A percentile compares a stretch with the other conserved stretches of the same genome.
Conservation (phyloP, 2,329 filamentous ascomycete genomes). For the Aspergillus sp. region DNA sequence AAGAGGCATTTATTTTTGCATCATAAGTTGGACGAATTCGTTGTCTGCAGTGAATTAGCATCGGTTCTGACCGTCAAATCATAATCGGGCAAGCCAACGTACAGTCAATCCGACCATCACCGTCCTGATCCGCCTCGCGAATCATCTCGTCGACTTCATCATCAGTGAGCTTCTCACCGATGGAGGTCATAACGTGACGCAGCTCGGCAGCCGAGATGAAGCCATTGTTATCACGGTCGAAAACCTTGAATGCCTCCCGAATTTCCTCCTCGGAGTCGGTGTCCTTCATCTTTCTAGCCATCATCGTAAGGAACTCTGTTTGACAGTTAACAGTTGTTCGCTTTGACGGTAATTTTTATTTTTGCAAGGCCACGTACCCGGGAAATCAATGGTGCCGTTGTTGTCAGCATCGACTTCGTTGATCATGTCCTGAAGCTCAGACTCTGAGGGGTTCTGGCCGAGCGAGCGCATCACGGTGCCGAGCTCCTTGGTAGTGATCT, state of each 20-base stretch:
- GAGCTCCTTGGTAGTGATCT: conserved; percentile 89
- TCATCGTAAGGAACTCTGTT: conserved; percentile 86
- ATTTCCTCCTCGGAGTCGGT: conserved; percentile 91
- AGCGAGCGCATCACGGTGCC: conserved; percentile 89
- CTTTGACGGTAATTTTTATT: neutral
- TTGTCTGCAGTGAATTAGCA: conserved; percentile 60
- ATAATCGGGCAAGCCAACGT: conserved; percentile 36
- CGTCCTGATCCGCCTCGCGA: conserved; percentile 84
- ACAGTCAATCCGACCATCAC: conserved; percentile 88
- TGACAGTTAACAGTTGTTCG: conserved; percentile 15
- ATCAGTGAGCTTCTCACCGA: conserved; percentile 86
- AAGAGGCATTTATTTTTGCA: conserved; percentile 72
- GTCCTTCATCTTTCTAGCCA: conserved; percentile 93
- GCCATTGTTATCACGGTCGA: conserved; percentile 88
- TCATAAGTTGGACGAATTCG: conserved; percentile 93
- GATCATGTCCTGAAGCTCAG: conserved; percentile 90
- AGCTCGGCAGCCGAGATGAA: conserved; percentile 88
- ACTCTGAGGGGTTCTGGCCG: conserved; percentile 86
- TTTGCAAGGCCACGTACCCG: conserved; percentile 58
- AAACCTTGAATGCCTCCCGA: conserved; percentile 85
- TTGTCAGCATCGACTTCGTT: conserved; percentile 91
- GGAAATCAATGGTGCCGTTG: conserved; percentile 90
- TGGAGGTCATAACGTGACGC: conserved; percentile 88
- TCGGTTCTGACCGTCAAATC: neutral
- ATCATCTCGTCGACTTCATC: conserved; percentile 95